Evolutionary conservation across 441 rosid genomes (phyloP).

Genomic region (Arabidopsis lyrata): DNA sequence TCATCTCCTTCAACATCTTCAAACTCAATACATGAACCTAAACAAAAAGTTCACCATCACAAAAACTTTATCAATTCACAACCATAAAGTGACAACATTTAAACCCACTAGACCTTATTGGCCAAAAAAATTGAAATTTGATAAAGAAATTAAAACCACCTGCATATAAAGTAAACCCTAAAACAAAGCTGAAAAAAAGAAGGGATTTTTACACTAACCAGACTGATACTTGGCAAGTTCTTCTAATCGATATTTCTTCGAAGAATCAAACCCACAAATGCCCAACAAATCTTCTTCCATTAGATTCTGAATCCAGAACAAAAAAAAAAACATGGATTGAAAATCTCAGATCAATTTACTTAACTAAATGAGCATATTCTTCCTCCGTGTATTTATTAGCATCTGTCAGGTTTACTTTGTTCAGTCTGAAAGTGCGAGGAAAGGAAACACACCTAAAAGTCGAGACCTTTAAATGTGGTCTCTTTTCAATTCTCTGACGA

Average conservation of each 20-base stretch:
- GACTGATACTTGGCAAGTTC: conserved; percentile 56
- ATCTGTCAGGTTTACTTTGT: conserved; percentile 27
- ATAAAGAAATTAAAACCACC: not conserved
- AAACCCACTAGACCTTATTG: conserved; percentile 1
- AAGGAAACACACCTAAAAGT: conserved; percentile 35
- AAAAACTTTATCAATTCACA: not conserved
- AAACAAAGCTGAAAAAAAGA: not conserved
- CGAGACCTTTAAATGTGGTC: conserved; percentile 18
- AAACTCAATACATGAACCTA: conserved; percentile 63
- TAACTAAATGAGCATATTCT: conserved; percentile 4
- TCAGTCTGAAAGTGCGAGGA: conserved; percentile 40
- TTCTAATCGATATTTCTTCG: conserved; percentile 54
- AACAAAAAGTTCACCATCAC: conserved; percentile 2
- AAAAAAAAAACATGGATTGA: not conserved
- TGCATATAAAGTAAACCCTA: not conserved
- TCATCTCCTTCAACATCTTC: conserved; percentile 58
- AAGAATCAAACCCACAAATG: conserved; percentile 56
- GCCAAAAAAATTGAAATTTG: not conserved
- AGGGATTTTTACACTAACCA: conserved; percentile 46
- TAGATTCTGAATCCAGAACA: conserved; percentile 26
- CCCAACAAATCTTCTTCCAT: conserved; percentile 68
- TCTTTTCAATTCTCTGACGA: not conserved
- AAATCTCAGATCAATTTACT: conserved; percentile 10
- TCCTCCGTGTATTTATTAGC: conserved; percentile 32
- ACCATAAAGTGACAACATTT: not conserved